These are phyloP conservation scores for Sonneratia alba DNA, from an alignment of 345 rosid genomes.

Conservation along the genomic window DNA sequence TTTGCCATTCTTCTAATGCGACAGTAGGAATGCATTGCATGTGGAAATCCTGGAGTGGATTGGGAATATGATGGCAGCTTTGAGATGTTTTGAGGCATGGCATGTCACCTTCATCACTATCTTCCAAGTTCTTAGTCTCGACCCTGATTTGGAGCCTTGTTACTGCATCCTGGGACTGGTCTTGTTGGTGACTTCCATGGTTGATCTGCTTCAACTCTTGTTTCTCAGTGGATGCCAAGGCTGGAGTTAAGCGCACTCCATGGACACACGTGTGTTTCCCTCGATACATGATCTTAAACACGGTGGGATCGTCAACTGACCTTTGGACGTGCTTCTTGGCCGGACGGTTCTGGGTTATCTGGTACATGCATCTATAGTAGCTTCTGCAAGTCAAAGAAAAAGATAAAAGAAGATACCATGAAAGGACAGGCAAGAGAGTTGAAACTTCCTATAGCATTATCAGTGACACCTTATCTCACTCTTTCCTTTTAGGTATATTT, in stretches of 20 bases:
- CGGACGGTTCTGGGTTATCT: conserved; percentile 48
- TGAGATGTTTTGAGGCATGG: no score
- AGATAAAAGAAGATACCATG: background rate
- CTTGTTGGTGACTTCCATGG: conserved; percentile 14
- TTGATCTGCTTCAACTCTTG: conserved; percentile 27
- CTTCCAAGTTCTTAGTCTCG: conserved; percentile 30
- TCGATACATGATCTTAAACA: conserved; percentile 62
- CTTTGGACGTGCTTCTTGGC: conserved; percentile 86
- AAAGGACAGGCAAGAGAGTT: background rate
- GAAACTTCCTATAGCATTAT: no score
- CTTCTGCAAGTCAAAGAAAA: conserved; percentile 40
- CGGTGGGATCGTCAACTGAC: conserved; percentile 65
- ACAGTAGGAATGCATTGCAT: no score
- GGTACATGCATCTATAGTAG: conserved; percentile 76
- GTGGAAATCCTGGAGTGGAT: no score
- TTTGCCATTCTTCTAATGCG: no score
- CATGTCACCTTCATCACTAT: conserved; percentile 12
- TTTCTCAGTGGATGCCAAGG: conserved; percentile 46
- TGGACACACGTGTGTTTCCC: conserved; percentile 63
- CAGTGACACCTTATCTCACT: no score
- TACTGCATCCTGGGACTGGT: conserved; percentile 29
- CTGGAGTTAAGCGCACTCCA: conserved; percentile 18
- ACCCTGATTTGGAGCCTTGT: conserved; percentile 25
- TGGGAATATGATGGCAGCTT: no score
- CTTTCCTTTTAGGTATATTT: no score